A percentile compares a stretch with the other conserved stretches of the same genome.
Conservation (phyloP, 768 basidiomycete genomes). For the Psilocybe subaeruginosa region DNA sequence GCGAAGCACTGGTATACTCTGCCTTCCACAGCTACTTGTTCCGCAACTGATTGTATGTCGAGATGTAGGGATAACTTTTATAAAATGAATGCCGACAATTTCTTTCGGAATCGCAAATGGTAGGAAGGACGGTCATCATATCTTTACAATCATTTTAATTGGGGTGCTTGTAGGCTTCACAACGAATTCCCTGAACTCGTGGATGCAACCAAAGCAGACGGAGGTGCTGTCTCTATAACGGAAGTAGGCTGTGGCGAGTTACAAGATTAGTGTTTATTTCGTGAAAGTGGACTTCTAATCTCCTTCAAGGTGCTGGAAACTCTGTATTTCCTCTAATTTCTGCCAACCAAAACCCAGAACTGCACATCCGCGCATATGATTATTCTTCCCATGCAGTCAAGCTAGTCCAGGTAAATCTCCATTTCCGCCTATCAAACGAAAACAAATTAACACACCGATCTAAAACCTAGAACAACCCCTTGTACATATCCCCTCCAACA, state of each 20-base stretch:
- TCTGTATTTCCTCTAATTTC: constrained; percentile 87
- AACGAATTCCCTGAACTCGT: constrained; percentile 94
- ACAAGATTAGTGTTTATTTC: neutral
- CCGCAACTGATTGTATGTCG: neutral
- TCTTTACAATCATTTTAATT: too few relatives aligned
- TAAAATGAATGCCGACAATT: constrained; percentile 80
- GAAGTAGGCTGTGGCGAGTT: constrained; percentile 90
- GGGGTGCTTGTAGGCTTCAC: constrained; percentile 60
- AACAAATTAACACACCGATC: neutral
- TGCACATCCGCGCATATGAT: constrained; percentile 83
- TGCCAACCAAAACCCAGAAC: constrained; percentile 79
- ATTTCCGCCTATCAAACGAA: neutral
- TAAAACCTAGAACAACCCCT: constrained; percentile 59
- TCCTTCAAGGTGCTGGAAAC: constrained; percentile 82
- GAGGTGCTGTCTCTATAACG: constrained; percentile 74
- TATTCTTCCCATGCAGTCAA: constrained; percentile 90
- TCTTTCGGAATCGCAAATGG: constrained; percentile 96
- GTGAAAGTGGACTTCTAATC: neutral
- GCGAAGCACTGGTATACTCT: constrained; percentile 66
- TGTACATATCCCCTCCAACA: constrained; percentile 67
- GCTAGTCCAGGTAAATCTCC: constrained; percentile 71
- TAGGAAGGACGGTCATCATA: constrained; percentile 23
- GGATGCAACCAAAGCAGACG: constrained; percentile 70
- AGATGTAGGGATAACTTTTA: constrained; percentile 89
- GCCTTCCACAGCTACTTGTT: neutral